These are phyloP conservation scores for Cladobotryum mycophilum DNA, from an alignment of 2,329 filamentous ascomycete species.

Conservation along the genomic window DNA sequence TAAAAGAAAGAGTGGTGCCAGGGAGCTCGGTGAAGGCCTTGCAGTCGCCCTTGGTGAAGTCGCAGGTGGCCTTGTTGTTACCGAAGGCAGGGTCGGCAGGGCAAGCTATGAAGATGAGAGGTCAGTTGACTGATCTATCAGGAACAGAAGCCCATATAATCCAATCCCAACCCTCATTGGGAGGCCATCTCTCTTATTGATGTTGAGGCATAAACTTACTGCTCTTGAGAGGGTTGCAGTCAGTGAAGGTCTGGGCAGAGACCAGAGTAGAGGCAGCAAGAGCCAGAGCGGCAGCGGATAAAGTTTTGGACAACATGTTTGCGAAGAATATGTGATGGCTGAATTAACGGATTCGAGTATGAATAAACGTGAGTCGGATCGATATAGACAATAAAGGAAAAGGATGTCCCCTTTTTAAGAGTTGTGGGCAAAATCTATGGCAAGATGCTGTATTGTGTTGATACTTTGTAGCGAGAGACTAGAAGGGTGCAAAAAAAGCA, in stretches of 20 bases:
- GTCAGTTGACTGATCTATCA: background rate
- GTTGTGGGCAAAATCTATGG: slow-evolving; percentile 1
- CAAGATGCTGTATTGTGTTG: too few relatives aligned
- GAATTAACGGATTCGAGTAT: too few relatives aligned
- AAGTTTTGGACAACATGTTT: slow-evolving; percentile 39
- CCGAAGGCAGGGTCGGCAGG: slow-evolving; percentile 72
- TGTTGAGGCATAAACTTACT: slow-evolving; percentile 27
- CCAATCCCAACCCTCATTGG: background rate
- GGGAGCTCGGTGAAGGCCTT: slow-evolving; percentile 42
- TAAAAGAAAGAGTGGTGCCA: slow-evolving; percentile 45
- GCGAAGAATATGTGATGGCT: background rate
- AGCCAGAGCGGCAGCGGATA: slow-evolving; percentile 40
- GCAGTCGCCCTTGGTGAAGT: slow-evolving; percentile 71
- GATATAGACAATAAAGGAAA: too few relatives aligned
- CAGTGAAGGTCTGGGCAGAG: slow-evolving; percentile 51
- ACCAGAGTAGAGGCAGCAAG: slow-evolving; percentile 44
- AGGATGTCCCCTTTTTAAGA: background rate
- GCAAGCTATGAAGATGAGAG: slow-evolving; percentile 45
- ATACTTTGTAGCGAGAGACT: slow-evolving; percentile 10
- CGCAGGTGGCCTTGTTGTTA: slow-evolving; percentile 48
- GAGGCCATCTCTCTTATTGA: background rate
- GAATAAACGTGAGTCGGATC: too few relatives aligned
- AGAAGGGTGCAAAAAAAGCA: slow-evolving; percentile 1
- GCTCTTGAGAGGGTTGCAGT: slow-evolving; percentile 49
- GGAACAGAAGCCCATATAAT: background rate